Evolutionary conservation across 352 stramenopile genomes (phyloP).

Genomic region (Phytophthora sojae): DNA sequence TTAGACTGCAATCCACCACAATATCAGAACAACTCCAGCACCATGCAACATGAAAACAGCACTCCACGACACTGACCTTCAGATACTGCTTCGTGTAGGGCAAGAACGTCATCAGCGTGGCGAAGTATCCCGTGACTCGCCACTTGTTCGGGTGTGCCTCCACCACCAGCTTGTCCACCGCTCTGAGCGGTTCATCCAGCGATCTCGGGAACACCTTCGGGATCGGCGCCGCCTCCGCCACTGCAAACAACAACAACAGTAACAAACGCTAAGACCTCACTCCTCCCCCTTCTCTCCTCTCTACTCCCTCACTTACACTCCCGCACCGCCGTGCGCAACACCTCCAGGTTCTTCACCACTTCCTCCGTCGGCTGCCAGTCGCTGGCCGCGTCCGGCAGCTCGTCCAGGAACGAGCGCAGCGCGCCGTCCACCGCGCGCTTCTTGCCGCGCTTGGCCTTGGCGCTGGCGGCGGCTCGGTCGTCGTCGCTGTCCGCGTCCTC

Average conservation of each 20-base stretch:
- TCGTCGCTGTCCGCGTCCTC: slow-evolving; percentile 26
- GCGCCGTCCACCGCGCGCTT: slow-evolving; percentile 60
- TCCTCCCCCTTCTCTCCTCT: not conserved
- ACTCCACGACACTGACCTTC: slow-evolving; percentile 46
- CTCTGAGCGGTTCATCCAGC: slow-evolving; percentile 80
- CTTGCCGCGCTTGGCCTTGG: slow-evolving; percentile 49
- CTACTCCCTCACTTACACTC: slow-evolving; percentile 51
- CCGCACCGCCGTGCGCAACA: slow-evolving; percentile 62
- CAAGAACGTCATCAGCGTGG: slow-evolving; percentile 88
- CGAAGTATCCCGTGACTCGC: slow-evolving; percentile 90
- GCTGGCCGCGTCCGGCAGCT: slow-evolving; percentile 67
- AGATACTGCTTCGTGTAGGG: slow-evolving; percentile 91
- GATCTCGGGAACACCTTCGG: slow-evolving; percentile 85
- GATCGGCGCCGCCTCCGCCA: slow-evolving; percentile 64
- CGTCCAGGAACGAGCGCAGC: slow-evolving; percentile 70
- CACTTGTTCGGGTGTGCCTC: slow-evolving; percentile 89
- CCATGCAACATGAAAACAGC: not conserved
- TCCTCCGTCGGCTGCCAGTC: slow-evolving; percentile 74
- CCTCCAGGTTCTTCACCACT: slow-evolving; percentile 62
- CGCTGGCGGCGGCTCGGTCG: not conserved
- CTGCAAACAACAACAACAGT: slow-evolving; percentile 29
- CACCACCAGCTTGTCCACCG: slow-evolving; percentile 82
- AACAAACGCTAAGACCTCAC: not conserved
- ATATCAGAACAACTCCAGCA: not conserved
- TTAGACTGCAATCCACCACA: slow-evolving; percentile 61